These are phyloP conservation scores for Vachellia pachyceras DNA, from an alignment of 306 rosid genomes.

Conservation along the genomic window DNA sequence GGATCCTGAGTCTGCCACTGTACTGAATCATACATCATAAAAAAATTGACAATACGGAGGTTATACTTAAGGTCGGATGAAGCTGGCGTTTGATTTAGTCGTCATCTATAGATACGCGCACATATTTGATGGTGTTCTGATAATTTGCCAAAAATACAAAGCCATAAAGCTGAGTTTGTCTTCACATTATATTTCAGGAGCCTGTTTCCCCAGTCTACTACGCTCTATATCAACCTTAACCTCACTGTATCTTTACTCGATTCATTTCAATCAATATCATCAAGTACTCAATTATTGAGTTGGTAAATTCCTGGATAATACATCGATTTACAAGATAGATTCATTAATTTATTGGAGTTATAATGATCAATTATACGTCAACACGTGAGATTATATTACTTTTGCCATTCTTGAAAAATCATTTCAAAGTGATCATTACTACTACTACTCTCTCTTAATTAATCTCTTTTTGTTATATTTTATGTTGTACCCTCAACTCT, in stretches of 20 bases:
- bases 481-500: not conserved
- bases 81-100: conserved; percentile 41
- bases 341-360: not conserved
- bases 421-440: not conserved
- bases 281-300: conserved; percentile 29
- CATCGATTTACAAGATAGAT: not conserved
- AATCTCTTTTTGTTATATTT: not conserved
- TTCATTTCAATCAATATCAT: conserved; percentile 35
- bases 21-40: no score
- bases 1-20: no score
- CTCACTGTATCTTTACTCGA: not conserved
- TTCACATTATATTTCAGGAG: conserved; percentile 39
- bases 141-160: conserved; percentile 58
- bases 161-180: conserved; percentile 63
- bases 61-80: conserved; percentile 41
- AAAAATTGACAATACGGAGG: conserved; percentile 44
- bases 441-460: not conserved
- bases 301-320: not conserved
- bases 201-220: not conserved
- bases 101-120: conserved; percentile 20
- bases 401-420: not conserved
- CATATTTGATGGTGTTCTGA: conserved; percentile 40
- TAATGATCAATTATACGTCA: not conserved
- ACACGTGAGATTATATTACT: not conserved
- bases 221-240: not conserved